Evolutionary conservation across 164 flowering plant genomes (phyloP), one percentile per base, ranked within the genome.

Genomic region (Protea cynaroides): DNA sequence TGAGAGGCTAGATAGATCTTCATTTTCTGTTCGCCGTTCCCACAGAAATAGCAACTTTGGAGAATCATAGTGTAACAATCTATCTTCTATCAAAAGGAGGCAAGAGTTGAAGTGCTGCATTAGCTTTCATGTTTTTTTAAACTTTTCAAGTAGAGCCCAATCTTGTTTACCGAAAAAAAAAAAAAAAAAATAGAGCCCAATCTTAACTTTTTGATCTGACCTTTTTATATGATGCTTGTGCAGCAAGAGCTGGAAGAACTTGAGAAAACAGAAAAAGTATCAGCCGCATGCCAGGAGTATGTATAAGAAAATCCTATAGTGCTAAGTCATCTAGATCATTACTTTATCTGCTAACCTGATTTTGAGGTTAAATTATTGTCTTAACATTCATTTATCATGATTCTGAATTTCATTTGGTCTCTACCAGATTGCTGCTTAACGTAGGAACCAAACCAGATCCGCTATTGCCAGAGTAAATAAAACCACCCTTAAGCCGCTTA

Each of bases 201-300:
- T 23, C 22, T 11, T 25, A 52, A 53, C 23, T 58, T 29, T 29
- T 34, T 43, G 44, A 25, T 36, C 36, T 25, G 51, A 23, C 14
- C 29, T 5, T 29, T 5, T 25, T 54, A 4, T 8, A 12, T 19
- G 15, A 29, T 51, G 0, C n/a, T 7, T 50, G 3, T 62, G 22
- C 84, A 92, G 96, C 91, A 85, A 73, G 98, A 92, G 74, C 69
- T 87, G 74, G 94, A 89, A 40, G 77, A 79, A 74, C 85, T 89
- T 44, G 94, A 85, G 51, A 86, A 78, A 64, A 76, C 77, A 58
- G 89, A 87, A 38, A 80, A 66, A 14, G 94, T 92, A 10, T 86
- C 94, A 15, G 75, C 77, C 7, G 83, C 84, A 47, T 92, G 90
- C 76, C 75, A 79, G 58, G 94, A 87, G 97, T 92, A 85, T 71